Conservation (phyloP, 1,284 basidiomycete genomes). For the Ceratobasidium papillatum region DNA sequence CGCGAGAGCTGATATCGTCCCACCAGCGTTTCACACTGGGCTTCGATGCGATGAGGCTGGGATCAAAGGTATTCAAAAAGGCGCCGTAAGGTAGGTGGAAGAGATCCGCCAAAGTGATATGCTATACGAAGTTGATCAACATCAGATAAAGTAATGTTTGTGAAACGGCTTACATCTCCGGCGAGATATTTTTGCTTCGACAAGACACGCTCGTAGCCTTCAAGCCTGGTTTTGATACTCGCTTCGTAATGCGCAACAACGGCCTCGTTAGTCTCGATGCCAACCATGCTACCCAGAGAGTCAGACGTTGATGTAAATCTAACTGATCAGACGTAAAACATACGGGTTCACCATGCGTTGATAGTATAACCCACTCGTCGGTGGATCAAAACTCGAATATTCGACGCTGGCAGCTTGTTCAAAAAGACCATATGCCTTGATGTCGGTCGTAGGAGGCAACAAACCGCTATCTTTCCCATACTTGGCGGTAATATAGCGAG, state of each 20-base stretch:
- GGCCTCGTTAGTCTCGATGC: constrained; percentile 47
- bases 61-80: constrained; percentile 42
- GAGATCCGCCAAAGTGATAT: constrained; percentile 61
- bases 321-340: too few species aligned
- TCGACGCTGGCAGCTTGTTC: constrained; percentile 51
- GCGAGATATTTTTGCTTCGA: constrained; percentile 59
- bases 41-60: background rate
- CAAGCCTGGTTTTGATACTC: constrained; percentile 53
- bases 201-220: constrained; percentile 60
- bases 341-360: background rate
- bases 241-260: constrained; percentile 48
- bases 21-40: constrained; percentile 8
- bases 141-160: background rate
- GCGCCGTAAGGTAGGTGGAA: constrained; percentile 62
- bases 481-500: constrained; percentile 47
- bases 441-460: constrained; percentile 43
- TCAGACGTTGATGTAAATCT: background rate
- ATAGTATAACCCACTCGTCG: constrained; percentile 45
- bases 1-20: too few species aligned
- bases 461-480: constrained; percentile 42
- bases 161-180: constrained; percentile 58
- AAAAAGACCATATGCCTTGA: constrained; percentile 48
- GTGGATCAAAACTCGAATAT: constrained; percentile 50
- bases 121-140: too few species aligned
- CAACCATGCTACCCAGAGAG: constrained; percentile 42